Evolutionary conservation across 2,329 filamentous ascomycete genomes (phyloP), one percentile per base, ranked within the genome.

Genomic region (Paramyrothecium roridum): DNA sequence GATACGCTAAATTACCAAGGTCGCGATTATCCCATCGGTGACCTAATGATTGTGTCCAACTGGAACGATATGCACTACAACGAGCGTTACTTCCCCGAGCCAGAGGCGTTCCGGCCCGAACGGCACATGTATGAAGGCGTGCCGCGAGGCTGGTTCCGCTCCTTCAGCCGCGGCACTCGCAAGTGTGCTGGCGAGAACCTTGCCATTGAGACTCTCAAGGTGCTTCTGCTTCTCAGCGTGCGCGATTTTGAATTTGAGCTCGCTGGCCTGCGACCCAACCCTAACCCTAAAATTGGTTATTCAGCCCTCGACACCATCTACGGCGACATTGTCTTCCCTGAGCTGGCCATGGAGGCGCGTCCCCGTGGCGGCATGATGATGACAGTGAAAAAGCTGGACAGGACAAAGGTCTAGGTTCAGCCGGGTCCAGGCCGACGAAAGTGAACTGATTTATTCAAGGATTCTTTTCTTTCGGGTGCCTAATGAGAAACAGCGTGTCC

Each of bases 61-160:
- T 57, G 50, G 48, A 53, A 63, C 47, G 53, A 59, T 51, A 56
- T 70, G 22, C 70, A 75, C 34, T 61, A 65, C 13, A 62, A 68
- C 50, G 59, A 65, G 2, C 57, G 59, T 8, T 64, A 73, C 59
- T 80, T 74, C 71, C 68, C 69, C 0, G 63, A 73, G 2, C 67
- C 72, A 1, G 54, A 64, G 12, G 60, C 63, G 10, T 79, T 79
- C 61, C 56, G 74, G 2, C 77, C 78, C 0, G 75, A 78, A 46
- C 70, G 78, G 8, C 80, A 73, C 67, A 61, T 77, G 16, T 62
- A 48, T 8, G 49, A 50, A 13, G 49, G 33, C 13, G 23, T 50
- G 10, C 48, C 48, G 21, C 23, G 48, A 46, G 43, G 46, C 8
- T 37, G 40, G 20, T 65, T 64, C 51, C 53, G 65, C 10, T 53